These are phyloP conservation scores for Penicillium dipodomyicola DNA, from an alignment of 495 filamentous ascomycete species.

Conservation along the genomic window DNA sequence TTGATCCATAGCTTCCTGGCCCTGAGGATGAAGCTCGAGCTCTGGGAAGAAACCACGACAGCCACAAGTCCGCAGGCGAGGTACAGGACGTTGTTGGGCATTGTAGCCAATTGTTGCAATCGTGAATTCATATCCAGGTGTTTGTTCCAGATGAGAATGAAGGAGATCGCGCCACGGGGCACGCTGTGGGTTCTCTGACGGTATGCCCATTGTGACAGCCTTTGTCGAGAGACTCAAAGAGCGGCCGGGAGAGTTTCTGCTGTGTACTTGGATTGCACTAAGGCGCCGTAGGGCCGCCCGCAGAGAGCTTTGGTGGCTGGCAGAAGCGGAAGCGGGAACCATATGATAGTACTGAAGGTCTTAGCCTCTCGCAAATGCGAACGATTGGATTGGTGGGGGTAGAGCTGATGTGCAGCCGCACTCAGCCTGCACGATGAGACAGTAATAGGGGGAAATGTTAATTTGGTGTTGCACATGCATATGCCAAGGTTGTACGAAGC, in stretches of 20 bases:
- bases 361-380: background rate
- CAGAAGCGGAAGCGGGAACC: background rate
- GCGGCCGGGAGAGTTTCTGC: background rate
- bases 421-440: background rate
- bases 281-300: conserved; percentile 3
- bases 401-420: background rate
- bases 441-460: no score
- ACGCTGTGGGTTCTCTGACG: conserved; percentile 20
- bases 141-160: conserved; percentile 59
- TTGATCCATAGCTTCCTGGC: conserved; percentile 64
- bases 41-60: conserved; percentile 80
- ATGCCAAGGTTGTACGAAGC: background rate
- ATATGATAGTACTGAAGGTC: background rate
- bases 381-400: background rate
- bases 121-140: conserved; percentile 65
- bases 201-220: background rate
- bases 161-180: conserved; percentile 70
- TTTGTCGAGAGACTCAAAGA: background rate
- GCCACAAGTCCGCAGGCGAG: conserved; percentile 63
- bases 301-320: background rate
- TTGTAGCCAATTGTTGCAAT: conserved; percentile 61
- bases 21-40: conserved; percentile 46
- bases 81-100: conserved; percentile 40
- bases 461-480: no score
- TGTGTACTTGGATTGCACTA: background rate